phyloP scores from a whole-genome alignment of 116 monocot genomes.

The Posidonia oceanica region DNA sequence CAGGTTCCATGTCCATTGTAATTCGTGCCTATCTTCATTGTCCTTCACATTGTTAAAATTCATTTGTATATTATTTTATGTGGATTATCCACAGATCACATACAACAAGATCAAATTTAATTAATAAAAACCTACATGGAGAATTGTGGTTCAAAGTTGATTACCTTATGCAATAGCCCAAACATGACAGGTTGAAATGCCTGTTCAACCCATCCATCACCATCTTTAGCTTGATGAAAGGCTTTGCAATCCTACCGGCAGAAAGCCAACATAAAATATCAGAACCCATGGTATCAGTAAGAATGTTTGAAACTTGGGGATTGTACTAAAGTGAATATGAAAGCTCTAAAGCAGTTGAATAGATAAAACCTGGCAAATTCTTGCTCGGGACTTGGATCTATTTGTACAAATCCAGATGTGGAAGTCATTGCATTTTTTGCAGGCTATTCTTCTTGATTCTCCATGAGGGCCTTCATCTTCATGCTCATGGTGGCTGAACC shows the following conservation, averaged over 20 bases:
- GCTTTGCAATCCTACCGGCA: conserved; percentile 56
- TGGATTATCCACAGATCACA: no score
- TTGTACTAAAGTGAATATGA: not conserved
- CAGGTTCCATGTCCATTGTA: no score
- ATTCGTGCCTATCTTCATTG: no score
- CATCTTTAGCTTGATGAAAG: conserved; percentile 90
- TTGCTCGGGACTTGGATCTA: conserved; percentile 74
- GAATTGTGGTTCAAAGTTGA: no score
- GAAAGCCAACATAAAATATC: not conserved
- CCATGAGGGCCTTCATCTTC: conserved; percentile 41
- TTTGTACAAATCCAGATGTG: conserved; percentile 65
- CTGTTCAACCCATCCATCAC: conserved; percentile 99
- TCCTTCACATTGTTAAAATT: no score
- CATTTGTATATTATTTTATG: no score
- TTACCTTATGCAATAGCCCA: conserved; percentile 76
- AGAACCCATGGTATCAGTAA: not conserved
- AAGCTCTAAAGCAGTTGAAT: not conserved
- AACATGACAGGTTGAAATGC: conserved; percentile 68
- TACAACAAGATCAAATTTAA: no score
- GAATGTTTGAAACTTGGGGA: not conserved
- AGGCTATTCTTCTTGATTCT: conserved; percentile 79
- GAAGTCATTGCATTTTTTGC: conserved; percentile 74
- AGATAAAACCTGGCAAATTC: conserved; percentile 90
- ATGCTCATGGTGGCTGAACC: conserved; percentile 37
- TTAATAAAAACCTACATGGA: no score